phyloP scores from a whole-genome alignment of 1,139 yeast genomes.

The Debaryomyces fabryi region DNA sequence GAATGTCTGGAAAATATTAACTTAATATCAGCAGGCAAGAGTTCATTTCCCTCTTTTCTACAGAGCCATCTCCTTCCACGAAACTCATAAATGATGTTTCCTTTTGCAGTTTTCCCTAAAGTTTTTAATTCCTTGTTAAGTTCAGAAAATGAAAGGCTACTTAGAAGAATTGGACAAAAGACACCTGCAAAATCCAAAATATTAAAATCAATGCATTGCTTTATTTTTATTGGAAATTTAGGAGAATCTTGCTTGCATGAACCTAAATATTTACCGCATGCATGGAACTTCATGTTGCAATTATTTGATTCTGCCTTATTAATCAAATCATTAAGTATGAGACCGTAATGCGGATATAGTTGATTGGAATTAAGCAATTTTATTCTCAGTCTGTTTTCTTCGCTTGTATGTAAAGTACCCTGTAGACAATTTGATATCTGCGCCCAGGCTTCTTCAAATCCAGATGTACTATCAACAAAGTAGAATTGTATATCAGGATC shows the following conservation, averaged over 20 bases:
- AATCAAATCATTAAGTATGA: neutral
- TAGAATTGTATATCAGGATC: constrained; percentile 42
- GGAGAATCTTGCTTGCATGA: constrained; percentile 1
- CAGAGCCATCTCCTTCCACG: constrained; percentile 32
- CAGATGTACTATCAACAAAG: constrained; percentile 47
- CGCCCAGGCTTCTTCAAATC: constrained; percentile 61
- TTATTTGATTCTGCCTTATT: neutral
- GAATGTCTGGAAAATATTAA: constrained; percentile 59
- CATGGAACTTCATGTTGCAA: constrained; percentile 25
- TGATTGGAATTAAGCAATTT: constrained; percentile 2
- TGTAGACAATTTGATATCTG: constrained; percentile 35
- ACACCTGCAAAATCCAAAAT: constrained; percentile 36
- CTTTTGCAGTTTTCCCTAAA: constrained; percentile 23
- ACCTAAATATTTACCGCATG: constrained; percentile 27
- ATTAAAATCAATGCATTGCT: constrained; percentile 47
- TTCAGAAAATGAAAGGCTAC: constrained; percentile 19
- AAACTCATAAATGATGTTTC: constrained; percentile 26
- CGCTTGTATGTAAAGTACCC: constrained; percentile 37
- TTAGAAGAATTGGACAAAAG: constrained; percentile 28
- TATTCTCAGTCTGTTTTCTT: constrained; percentile 24
- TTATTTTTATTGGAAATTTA: constrained; percentile 27
- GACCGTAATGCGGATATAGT: neutral
- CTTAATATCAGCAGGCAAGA: constrained; percentile 44
- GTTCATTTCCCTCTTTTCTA: constrained; percentile 27
- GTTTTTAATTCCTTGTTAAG: constrained; percentile 15